Evolutionary conservation across 805 yeast genomes (phyloP).

Genomic region (Metschnikowia continentalis): DNA sequence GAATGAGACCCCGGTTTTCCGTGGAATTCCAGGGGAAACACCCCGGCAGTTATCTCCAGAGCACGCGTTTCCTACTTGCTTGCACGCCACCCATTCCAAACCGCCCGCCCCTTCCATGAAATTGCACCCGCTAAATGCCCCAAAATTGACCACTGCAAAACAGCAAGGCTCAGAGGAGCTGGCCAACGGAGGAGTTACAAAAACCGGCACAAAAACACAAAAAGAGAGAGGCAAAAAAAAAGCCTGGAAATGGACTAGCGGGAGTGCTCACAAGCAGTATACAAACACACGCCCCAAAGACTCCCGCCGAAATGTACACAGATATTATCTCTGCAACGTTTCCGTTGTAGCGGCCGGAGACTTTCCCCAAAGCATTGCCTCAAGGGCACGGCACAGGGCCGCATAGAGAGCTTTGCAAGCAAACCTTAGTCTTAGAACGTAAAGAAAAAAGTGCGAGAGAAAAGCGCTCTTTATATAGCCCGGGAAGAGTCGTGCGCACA

Average conservation of each 20-base stretch:
- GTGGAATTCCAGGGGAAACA: constrained; percentile 13
- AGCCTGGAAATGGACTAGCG: background rate
- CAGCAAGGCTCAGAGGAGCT: constrained; percentile 15
- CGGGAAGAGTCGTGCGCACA: constrained; percentile 8
- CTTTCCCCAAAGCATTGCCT: constrained; percentile 73
- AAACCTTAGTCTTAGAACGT: constrained; percentile 72
- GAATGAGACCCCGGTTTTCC: constrained; percentile 32
- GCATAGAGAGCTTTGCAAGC: constrained; percentile 71
- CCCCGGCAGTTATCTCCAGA: background rate
- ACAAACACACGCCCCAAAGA: background rate
- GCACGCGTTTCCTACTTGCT: background rate
- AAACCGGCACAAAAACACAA: constrained; percentile 5
- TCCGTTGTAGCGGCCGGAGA: constrained; percentile 75
- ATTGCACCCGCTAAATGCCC: constrained; percentile 1
- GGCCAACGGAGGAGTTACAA: constrained; percentile 4
- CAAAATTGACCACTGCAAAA: constrained; percentile 8
- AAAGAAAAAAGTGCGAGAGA: constrained; percentile 20
- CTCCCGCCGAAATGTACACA: constrained; percentile 5
- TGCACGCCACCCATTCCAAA: background rate
- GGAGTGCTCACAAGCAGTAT: background rate
- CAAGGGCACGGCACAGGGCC: constrained; percentile 14
- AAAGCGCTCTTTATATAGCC: background rate
- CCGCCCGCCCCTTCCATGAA: background rate
- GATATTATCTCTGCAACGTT: constrained; percentile 38
- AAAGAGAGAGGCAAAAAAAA: background rate